Evolutionary conservation across 768 basidiomycete genomes (phyloP).

Genomic region (Galerina sulciceps): DNA sequence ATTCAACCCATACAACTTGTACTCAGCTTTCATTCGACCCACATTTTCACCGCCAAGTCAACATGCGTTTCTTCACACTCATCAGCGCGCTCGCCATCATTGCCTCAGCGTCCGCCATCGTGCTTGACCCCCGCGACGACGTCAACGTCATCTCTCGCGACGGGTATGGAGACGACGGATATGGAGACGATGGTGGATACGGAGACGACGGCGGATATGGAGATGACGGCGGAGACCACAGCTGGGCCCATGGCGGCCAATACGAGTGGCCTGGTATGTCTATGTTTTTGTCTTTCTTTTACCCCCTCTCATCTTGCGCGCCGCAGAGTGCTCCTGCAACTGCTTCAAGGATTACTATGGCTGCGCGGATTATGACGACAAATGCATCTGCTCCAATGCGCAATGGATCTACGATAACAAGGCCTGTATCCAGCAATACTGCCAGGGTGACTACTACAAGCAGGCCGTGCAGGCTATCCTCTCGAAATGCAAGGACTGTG

Average conservation of each 20-base stretch:
- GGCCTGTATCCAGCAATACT: no score
- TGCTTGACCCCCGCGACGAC: not conserved
- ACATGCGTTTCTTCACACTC: constrained; percentile 10
- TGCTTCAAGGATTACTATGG: no score
- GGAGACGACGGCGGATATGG: not conserved
- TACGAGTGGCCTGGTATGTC: not conserved
- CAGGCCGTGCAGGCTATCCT: no score
- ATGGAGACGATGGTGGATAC: not conserved
- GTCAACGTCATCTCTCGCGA: not conserved
- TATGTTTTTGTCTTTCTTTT: not conserved
- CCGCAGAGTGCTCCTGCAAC: no score
- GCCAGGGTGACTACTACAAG: no score
- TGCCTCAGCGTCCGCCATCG: constrained; percentile 5
- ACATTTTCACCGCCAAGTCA: not conserved
- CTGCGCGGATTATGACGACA: no score
- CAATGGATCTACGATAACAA: no score
- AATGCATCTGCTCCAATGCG: no score
- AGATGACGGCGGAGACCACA: not conserved
- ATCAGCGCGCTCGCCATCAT: not conserved
- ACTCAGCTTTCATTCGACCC: not conserved
- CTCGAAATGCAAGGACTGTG: no score
- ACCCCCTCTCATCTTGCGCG: no score
- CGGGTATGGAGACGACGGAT: not conserved
- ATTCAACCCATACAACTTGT: no score
- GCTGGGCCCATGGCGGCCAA: not conserved